Base-by-base conservation (phyloP, 148 eudicot genomes). In the Drosera capensis region DNA sequence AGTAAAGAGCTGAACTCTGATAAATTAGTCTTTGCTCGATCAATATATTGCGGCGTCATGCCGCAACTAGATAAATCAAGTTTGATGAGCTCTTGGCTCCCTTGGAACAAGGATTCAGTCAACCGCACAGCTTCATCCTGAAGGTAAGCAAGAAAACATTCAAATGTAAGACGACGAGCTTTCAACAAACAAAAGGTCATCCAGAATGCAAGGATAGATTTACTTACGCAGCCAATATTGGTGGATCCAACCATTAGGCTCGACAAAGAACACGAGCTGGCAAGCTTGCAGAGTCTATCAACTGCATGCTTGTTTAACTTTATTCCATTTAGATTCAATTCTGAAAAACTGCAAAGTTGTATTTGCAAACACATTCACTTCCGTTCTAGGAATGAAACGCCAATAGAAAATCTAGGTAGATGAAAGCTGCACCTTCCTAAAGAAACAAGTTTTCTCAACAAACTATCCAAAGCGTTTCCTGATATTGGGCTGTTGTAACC, bases 121-220 rank as follows among this genome's bases (percentile, higher is more conserved):
- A 90, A 55, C 56, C 69, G 74, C 34, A 70, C 43, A 49, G 93
- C 87, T 25, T 77, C 93, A 47, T 84, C 87, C 97, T 90, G 71
- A 55, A 55, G 19, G 20, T 19, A 41, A 41, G 40, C 23, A 31
- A 26, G 8, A 46, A 37, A 35, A 23, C 37, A 14, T 23, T 25
- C 20, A 5, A 6, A 36, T 46, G 7, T 40, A 39, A 14, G 8
- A 23, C 23, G 14, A 48, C 7, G 6, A 45, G 4, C 7, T 14
- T 8, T 2, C 21, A 16, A 7, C 14, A 21, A 28, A 47, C 3
- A 6, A 24, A 48, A 37, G n/a, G 31, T 44, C 18, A 14, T 49
- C 25, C 23, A 46, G 22, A 28, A 39, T 39, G 21, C 26, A 45
- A 34, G 16, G 25, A 29, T 9, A 14, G 25, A 62, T 39, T 14